phyloP scores from a whole-genome alignment of 2,329 filamentous ascomycete species.

The Calonectria montana region DNA sequence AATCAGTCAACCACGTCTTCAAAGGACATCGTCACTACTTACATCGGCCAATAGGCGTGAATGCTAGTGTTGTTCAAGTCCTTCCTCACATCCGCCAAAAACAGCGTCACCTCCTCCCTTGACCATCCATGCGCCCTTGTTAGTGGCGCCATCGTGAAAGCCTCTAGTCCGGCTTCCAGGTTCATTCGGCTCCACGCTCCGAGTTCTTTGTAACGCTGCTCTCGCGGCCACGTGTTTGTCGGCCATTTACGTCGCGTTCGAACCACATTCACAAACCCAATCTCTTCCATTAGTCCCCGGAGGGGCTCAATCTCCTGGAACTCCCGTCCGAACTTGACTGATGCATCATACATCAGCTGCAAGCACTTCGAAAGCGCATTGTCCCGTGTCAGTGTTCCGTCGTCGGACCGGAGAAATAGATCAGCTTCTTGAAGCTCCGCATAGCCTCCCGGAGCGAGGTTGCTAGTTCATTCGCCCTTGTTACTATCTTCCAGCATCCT shows the following conservation, averaged over 20 bases:
- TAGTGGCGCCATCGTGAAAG: constrained; percentile 31
- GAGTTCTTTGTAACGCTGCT: constrained; percentile 29
- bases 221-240: constrained; percentile 32
- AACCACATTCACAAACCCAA: constrained; percentile 35
- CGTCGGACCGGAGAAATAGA: constrained; percentile 28
- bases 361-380: constrained; percentile 34
- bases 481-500: too few relatives aligned
- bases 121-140: constrained; percentile 28
- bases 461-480: background rate
- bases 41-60: constrained; percentile 32
- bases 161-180: constrained; percentile 28
- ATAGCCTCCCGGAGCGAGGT: constrained; percentile 28
- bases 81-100: constrained; percentile 27
- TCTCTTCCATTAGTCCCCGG: constrained; percentile 25
- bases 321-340: constrained; percentile 33
- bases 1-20: background rate
- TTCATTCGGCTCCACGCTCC: constrained; percentile 32
- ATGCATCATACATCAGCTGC: constrained; percentile 34
- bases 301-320: constrained; percentile 31
- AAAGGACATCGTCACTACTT: background rate
- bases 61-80: constrained; percentile 19
- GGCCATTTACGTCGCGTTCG: constrained; percentile 34
- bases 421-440: constrained; percentile 32
- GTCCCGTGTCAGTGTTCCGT: constrained; percentile 29
- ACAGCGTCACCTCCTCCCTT: constrained; percentile 20